A percentile compares a stretch with the other conserved stretches of the same genome.
Conservation (phyloP, 2,329 filamentous ascomycete genomes). For the Elsinoe arachidis region DNA sequence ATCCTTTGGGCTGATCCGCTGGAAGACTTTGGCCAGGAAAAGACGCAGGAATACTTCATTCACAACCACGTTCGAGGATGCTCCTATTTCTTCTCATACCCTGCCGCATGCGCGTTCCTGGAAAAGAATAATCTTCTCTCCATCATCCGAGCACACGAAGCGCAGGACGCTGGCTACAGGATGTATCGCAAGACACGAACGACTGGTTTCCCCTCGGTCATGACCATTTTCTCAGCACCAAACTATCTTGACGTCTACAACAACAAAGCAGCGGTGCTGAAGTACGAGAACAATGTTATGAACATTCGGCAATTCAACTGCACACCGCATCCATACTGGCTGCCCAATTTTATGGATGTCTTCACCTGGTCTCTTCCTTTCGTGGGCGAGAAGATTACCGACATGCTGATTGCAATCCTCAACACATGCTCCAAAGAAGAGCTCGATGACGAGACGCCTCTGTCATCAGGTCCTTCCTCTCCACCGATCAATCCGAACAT, state of each 20-base stretch:
- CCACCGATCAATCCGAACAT: conserved; percentile 48
- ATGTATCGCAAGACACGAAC: conserved; percentile 99
- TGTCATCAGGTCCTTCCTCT: conserved; percentile 59
- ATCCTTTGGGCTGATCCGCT: conserved; percentile 97
- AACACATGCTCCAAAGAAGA: conserved; percentile 99
- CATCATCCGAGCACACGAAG: conserved; percentile 94
- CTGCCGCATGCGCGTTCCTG: conserved; percentile 89
- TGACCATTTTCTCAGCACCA: conserved; percentile 98
- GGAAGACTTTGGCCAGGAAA: conserved; percentile 97
- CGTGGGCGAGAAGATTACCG: conserved; percentile 95
- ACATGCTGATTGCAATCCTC: conserved; percentile 97
- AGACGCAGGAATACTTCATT: conserved; percentile 93
- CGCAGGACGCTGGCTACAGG: conserved; percentile 94
- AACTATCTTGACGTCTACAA: conserved; percentile 99
- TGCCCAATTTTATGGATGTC: conserved; percentile 99
- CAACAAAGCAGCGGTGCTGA: conserved; percentile 97
- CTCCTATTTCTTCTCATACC: conserved; percentile 99
- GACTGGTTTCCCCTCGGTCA: conserved; percentile 96
- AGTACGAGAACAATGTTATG: conserved; percentile 99
- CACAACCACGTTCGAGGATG: conserved; percentile 98
- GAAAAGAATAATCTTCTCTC: conserved; percentile 99
- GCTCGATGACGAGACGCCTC: conserved; percentile 76
- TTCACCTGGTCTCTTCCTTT: conserved; percentile 99
- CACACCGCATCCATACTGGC: conserved; percentile 97
- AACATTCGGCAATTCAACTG: conserved; percentile 99